phyloP scores from a whole-genome alignment of 352 stramenopile genomes.

The Phytophthora cajani region DNA sequence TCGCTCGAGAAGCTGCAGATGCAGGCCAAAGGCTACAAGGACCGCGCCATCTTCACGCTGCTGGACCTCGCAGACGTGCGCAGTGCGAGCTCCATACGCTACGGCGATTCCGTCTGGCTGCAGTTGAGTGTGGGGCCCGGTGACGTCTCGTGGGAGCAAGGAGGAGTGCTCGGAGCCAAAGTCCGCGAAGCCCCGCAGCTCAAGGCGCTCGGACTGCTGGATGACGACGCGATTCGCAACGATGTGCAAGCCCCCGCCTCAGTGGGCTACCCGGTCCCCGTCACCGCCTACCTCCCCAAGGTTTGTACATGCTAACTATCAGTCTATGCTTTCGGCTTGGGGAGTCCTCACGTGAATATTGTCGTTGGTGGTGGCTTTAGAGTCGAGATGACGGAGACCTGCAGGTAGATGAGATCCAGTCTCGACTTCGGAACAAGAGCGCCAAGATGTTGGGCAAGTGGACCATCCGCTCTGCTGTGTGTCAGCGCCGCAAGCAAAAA shows the following conservation, averaged over 20 bases:
- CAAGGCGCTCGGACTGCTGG: conserved; percentile 59
- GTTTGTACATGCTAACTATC: conserved; percentile 25
- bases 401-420: conserved; percentile 83
- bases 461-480: conserved; percentile 74
- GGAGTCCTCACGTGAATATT: not conserved
- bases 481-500: conserved; percentile 44
- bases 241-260: conserved; percentile 48
- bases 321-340: not conserved
- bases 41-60: conserved; percentile 76
- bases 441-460: conserved; percentile 81
- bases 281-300: conserved; percentile 79
- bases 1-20: conserved; percentile 65
- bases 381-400: conserved; percentile 73
- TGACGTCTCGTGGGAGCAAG: conserved; percentile 76
- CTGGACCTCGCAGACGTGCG: conserved; percentile 68
- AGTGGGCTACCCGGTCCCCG: conserved; percentile 65
- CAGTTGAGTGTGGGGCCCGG: conserved; percentile 72
- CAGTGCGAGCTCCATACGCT: conserved; percentile 73
- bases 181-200: conserved; percentile 78
- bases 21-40: conserved; percentile 56
- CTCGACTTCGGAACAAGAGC: conserved; percentile 77
- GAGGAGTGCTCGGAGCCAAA: conserved; percentile 75
- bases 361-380: conserved; percentile 25
- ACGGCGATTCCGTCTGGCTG: conserved; percentile 80
- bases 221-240: conserved; percentile 58